These are phyloP conservation scores for Penicillium corylophilum DNA, from an alignment of 2,329 filamentous ascomycete species.

Conservation along the genomic window DNA sequence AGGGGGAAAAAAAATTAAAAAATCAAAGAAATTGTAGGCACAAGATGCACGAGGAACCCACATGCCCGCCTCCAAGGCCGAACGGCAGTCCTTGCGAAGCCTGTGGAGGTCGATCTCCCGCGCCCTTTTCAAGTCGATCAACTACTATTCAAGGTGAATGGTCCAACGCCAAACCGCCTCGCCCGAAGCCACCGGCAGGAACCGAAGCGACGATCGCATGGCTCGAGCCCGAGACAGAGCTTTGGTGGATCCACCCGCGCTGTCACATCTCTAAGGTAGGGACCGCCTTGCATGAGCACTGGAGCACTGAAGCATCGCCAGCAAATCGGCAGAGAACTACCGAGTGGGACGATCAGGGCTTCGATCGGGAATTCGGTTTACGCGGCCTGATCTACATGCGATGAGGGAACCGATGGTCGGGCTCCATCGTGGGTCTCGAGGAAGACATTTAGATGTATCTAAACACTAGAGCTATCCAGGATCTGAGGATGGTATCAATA, in stretches of 20 bases:
- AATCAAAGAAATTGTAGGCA: background rate
- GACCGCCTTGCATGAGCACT: conserved; percentile 23
- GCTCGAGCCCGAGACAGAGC: conserved; percentile 13
- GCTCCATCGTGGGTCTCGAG: background rate
- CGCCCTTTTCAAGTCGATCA: background rate
- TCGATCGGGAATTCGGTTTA: background rate
- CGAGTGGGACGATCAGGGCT: background rate
- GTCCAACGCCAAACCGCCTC: conserved; percentile 6
- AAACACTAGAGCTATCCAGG: background rate
- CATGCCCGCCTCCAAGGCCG: background rate
- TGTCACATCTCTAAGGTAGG: conserved; percentile 19
- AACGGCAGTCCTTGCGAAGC: background rate
- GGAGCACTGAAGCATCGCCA: background rate
- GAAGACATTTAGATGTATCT: too few species aligned
- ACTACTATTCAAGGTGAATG: background rate
- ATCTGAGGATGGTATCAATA: background rate
- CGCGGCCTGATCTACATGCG: background rate
- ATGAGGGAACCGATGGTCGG: background rate
- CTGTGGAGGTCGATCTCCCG: background rate
- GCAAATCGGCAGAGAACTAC: conserved; percentile 24
- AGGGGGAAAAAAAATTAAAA: too few species aligned
- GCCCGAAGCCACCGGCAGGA: conserved; percentile 25
- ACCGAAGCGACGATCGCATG: conserved; percentile 25
- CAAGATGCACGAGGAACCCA: background rate
- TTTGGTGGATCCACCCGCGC: conserved; percentile 22